These are phyloP conservation scores for Naegleria fowleri DNA, from an alignment of 208 protist genomes.

Conservation along the genomic window DNA sequence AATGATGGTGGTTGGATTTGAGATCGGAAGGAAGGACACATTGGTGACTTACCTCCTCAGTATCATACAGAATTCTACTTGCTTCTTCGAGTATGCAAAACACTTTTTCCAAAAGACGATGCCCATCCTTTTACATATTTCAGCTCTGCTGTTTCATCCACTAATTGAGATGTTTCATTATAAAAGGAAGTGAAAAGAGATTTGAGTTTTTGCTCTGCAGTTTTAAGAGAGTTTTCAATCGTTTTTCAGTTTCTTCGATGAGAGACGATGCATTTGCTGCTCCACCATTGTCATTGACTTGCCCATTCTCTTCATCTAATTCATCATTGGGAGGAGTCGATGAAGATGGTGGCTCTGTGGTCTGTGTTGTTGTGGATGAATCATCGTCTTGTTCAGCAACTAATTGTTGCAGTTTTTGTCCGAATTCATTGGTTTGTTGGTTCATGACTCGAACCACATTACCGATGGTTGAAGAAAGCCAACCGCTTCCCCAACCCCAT, in stretches of 20 bases:
- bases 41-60: neutral
- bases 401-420: neutral
- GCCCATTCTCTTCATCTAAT: neutral
- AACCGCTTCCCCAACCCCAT: neutral
- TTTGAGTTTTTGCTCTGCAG: neutral
- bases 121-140: slow-evolving; percentile 9
- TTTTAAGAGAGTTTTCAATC: neutral
- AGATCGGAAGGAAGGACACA: neutral
- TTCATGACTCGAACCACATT: neutral
- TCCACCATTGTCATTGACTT: neutral
- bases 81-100: neutral
- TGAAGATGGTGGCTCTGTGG: neutral
- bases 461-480: neutral
- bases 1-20: too few relatives aligned
- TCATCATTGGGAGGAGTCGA: neutral
- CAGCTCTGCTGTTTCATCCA: neutral
- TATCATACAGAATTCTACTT: neutral
- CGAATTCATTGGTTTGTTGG: neutral
- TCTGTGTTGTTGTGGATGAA: neutral
- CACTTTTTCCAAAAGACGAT: neutral
- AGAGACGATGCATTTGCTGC: neutral
- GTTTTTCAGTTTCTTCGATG: neutral
- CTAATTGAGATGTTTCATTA: neutral
- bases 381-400: neutral
- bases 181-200: neutral